A percentile compares a stretch with the other conserved stretches of the same genome.
Conservation (phyloP, 306 rosid species). For the Macrotyloma uniflorum region DNA sequence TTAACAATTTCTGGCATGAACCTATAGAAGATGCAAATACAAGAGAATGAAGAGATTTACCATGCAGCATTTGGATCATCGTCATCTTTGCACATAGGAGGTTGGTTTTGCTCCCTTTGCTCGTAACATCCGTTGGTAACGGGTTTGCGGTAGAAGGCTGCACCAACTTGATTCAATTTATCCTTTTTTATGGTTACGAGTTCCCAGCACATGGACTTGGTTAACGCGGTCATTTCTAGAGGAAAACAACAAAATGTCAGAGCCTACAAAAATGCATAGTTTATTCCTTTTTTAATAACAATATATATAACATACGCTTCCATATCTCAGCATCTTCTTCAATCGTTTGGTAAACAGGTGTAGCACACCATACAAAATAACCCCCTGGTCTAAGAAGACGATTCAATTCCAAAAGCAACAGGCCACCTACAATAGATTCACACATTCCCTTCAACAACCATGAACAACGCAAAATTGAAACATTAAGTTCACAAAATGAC, state of each 20-base stretch:
- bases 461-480: neutral
- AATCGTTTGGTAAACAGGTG: slow-evolving; percentile 73
- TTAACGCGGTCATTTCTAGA: slow-evolving; percentile 65
- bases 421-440: slow-evolving; percentile 54
- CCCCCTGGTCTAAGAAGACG: slow-evolving; percentile 82
- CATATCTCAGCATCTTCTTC: slow-evolving; percentile 74
- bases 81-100: slow-evolving; percentile 74
- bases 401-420: slow-evolving; percentile 76
- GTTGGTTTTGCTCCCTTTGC: slow-evolving; percentile 61
- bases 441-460: neutral
- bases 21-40: neutral
- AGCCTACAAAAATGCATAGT: neutral
- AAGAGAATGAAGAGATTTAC: slow-evolving; percentile 41
- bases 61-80: slow-evolving; percentile 87
- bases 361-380: slow-evolving; percentile 80
- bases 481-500: neutral
- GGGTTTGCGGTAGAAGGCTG: slow-evolving; percentile 80
- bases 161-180: slow-evolving; percentile 58
- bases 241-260: neutral
- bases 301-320: slow-evolving; percentile 48
- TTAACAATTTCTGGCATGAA: neutral
- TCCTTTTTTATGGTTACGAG: slow-evolving; percentile 73
- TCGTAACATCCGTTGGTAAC: slow-evolving; percentile 68
- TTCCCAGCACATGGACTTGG: slow-evolving; percentile 83
- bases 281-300: neutral